Percentiles rank a stretch among this genome's conserved stretches.
phyloP scores from a whole-genome alignment of 202 grass and related monocot species.

The Carex arenaria region DNA sequence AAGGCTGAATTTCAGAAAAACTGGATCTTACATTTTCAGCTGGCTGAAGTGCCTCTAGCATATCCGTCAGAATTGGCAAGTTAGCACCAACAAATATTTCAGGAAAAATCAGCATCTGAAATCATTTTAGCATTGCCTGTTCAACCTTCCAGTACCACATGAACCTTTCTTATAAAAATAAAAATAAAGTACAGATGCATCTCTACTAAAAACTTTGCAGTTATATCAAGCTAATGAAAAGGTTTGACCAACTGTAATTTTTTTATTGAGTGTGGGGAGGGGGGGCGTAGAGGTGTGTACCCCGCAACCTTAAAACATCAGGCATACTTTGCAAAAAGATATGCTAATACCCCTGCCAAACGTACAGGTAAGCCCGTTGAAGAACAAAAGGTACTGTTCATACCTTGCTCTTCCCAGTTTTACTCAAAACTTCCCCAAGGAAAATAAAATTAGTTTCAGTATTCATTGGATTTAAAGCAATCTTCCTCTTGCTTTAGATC shows the following conservation, averaged over 20 bases:
- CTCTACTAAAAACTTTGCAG: background rate
- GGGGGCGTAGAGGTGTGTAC: background rate
- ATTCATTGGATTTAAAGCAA: background rate
- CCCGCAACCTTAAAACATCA: background rate
- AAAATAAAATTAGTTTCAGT: background rate
- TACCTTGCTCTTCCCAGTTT: background rate
- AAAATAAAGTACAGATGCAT: constrained; percentile 4
- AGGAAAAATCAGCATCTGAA: constrained; percentile 60
- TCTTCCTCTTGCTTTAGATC: background rate
- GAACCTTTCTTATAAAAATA: constrained; percentile 3
- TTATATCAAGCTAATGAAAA: background rate
- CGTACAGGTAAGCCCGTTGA: background rate
- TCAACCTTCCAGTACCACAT: background rate
- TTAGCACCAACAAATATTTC: constrained; percentile 54
- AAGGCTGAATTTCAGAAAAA: constrained; percentile 48
- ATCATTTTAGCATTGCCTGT: background rate
- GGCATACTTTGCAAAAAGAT: background rate
- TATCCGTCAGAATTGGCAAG: constrained; percentile 64
- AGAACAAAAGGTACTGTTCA: background rate
- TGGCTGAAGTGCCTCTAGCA: constrained; percentile 62
- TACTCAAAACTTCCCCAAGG: background rate
- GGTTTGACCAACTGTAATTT: too few species aligned
- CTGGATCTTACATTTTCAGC: constrained; percentile 50
- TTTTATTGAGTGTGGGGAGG: too few species aligned
- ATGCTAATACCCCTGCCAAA: background rate